Base-by-base conservation (phyloP, 331 rosid species). In the Spiraea crenata region DNA sequence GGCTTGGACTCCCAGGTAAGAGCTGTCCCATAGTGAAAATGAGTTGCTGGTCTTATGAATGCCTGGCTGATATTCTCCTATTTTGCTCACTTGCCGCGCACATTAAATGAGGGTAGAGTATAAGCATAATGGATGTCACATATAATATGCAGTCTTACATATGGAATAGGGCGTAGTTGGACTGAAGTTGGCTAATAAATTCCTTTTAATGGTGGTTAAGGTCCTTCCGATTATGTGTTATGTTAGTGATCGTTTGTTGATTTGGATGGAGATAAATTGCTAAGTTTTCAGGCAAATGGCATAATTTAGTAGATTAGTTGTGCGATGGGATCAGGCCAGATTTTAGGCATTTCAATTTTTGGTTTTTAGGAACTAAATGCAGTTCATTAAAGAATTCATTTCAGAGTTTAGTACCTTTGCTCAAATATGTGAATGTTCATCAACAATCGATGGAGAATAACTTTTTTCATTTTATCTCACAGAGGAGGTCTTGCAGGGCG, bases 401-500 rank as follows among this genome's bases (percentile, higher is more conserved):
- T 73, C 15, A 39, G 49, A 67, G 48, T 52, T 69, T 13, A 70
- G 25, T 74, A 64, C 51, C 63, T 57, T 77, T 64, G 5, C 58
- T 39, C 48, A 55, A 63, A 70, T 75, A 25, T 50, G 40, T 78
- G 67, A 34, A 70, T 25, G 39, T 65, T 20, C 40, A 58, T 75
- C 58, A 65, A 59, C 20, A 41, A 45, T 54, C 49, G 8, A 72
- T 55, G 9, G 73, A 46, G 47, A 80, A 58, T 75, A 66, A 65
- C 75, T 57, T 44, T 58, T 59, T 17, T 65, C 52, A 77, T 49
- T 76, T 61, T 67, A 76, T 63, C 72, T 85, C 69, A 65, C 92
- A 93, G 99, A 93, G 92, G 99, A 93, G 86, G 86, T 91, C 79
- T 83, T 93, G 86, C 95, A 91, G 83, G 99, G 99, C 11, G 70